phyloP scores from a whole-genome alignment of 768 basidiomycete genomes.

The Rhodotorula taiwanensis region DNA sequence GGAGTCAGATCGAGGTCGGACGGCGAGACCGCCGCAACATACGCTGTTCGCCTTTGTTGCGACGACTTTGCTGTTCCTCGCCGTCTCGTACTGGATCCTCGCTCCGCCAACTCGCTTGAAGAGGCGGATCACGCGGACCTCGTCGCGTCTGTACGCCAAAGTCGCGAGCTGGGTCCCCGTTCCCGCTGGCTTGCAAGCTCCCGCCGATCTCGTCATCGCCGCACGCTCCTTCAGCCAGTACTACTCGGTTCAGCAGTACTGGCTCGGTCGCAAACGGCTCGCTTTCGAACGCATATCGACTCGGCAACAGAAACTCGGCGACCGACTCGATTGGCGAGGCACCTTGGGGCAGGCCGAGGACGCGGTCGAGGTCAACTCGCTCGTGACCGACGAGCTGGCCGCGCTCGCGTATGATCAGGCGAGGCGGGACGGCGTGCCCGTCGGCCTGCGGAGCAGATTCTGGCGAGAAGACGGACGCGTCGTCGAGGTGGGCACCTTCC shows the following conservation, averaged over 20 bases:
- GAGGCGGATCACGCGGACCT: not conserved
- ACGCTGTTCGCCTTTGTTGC: slow-evolving; percentile 13
- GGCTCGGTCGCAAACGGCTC: slow-evolving; percentile 12
- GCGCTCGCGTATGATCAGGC: slow-evolving; percentile 21
- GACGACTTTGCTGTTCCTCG: slow-evolving; percentile 18
- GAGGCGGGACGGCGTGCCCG: slow-evolving; percentile 3
- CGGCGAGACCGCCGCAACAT: not conserved
- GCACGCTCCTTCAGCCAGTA: slow-evolving; percentile 17
- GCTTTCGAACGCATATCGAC: slow-evolving; percentile 10
- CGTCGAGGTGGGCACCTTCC: slow-evolving; percentile 19
- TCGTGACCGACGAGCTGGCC: slow-evolving; percentile 22
- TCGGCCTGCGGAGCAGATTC: slow-evolving; percentile 6
- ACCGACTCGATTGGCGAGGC: slow-evolving; percentile 3
- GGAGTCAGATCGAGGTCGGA: no score
- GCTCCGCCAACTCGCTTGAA: not conserved
- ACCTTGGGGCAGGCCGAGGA: slow-evolving; percentile 1
- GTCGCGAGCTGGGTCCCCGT: not conserved
- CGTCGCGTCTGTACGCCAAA: not conserved
- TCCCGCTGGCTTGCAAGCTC: slow-evolving; percentile 4
- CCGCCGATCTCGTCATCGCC: slow-evolving; percentile 17
- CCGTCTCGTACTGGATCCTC: slow-evolving; percentile 5
- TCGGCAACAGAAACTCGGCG: not conserved
- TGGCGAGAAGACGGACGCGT: slow-evolving; percentile 11
- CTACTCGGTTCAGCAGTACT: not conserved
- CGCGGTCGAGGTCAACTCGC: slow-evolving; percentile 13